These are phyloP conservation scores for Cystoisospora suis DNA, from an alignment of 169 alveolate genomes.

Conservation along the genomic window DNA sequence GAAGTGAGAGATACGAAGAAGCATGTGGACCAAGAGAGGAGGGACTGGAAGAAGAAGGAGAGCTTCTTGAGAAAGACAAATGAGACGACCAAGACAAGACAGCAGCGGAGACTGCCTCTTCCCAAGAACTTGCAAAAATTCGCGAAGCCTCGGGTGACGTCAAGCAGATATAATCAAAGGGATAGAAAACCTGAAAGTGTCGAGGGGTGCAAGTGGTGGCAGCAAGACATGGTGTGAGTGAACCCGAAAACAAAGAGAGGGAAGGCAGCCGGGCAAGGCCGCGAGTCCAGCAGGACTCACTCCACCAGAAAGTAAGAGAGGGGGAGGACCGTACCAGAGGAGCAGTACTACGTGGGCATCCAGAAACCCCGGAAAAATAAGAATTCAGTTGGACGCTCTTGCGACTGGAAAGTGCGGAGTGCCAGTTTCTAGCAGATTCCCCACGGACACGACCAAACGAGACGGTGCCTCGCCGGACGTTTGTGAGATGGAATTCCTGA, in stretches of 20 bases:
- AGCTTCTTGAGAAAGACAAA: background rate
- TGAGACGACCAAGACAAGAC: background rate
- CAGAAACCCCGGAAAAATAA: too few relatives aligned
- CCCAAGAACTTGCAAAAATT: background rate
- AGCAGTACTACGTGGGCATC: too few relatives aligned
- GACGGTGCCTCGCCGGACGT: too few relatives aligned
- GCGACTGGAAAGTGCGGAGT: too few relatives aligned
- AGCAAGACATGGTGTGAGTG: background rate
- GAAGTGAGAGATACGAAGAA: background rate
- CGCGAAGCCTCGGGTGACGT: conserved; percentile 15
- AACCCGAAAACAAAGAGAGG: background rate
- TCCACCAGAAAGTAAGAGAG: too few relatives aligned
- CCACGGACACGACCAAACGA: too few relatives aligned
- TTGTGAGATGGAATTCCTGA: too few relatives aligned
- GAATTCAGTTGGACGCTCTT: too few relatives aligned
- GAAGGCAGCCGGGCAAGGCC: background rate
- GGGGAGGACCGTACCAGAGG: too few relatives aligned
- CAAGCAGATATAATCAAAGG: background rate
- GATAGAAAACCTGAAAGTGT: too few relatives aligned
- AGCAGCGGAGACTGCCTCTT: background rate
- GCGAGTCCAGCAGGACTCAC: too few relatives aligned
- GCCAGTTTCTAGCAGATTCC: too few relatives aligned
- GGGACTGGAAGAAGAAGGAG: background rate
- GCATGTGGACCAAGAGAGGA: background rate
- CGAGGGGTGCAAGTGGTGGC: background rate